Percentiles rank a stretch among this genome's conserved stretches.
Evolutionary conservation across 148 eudicot species (phyloP).

Genomic region (Camellia lanceoleosa): DNA sequence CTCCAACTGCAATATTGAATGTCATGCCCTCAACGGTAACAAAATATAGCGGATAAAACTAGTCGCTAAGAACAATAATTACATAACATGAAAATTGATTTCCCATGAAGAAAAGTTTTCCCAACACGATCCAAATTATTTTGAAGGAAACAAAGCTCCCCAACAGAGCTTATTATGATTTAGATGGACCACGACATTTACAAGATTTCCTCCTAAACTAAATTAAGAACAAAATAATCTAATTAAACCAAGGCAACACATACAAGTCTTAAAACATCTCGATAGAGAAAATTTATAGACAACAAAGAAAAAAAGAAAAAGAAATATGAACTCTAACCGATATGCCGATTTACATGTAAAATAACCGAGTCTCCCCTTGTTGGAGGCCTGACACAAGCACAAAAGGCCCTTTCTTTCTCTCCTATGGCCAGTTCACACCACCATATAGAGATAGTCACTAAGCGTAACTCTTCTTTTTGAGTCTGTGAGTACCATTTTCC

Average conservation of each 20-base stretch:
- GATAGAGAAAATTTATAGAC: conserved; percentile 11
- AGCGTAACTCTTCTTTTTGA: conserved; percentile 50
- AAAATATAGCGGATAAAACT: neutral
- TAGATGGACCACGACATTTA: conserved; percentile 32
- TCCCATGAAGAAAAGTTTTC: neutral
- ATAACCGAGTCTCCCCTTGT: conserved; percentile 36
- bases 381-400: conserved; percentile 74
- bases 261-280: conserved; percentile 8
- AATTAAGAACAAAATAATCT: conserved; percentile 11
- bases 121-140: neutral
- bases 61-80: neutral
- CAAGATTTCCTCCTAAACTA: conserved; percentile 25
- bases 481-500: conserved; percentile 44
- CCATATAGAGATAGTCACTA: conserved; percentile 65
- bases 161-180: conserved; percentile 12
- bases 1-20: no score
- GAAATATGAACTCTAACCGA: neutral
- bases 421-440: conserved; percentile 43
- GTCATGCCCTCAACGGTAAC: neutral
- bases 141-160: neutral
- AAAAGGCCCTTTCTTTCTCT: conserved; percentile 57
- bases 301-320: neutral
- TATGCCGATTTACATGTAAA: no score
- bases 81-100: neutral
- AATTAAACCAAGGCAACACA: conserved; percentile 7